Evolutionary conservation across 2,329 filamentous ascomycete species (phyloP), one percentile per base, ranked within the genome.

Genomic region (Xenosphaeropsis pyriputrescens): DNA sequence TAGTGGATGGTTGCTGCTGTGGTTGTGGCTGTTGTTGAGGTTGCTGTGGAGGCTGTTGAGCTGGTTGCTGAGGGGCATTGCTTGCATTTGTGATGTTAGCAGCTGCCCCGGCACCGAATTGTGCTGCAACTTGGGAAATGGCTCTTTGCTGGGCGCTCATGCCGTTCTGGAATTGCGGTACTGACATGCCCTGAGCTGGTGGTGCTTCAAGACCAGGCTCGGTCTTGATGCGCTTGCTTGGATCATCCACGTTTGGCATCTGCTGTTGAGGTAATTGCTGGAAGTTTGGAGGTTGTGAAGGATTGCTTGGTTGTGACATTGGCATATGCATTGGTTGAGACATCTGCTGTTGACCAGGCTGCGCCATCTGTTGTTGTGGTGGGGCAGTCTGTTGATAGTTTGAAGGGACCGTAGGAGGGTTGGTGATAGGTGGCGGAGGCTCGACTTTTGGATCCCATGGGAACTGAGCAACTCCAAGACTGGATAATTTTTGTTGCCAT

Each of bases 401-500:
- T 29, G 53, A 55, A 18, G 54, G 51, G 11, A 56, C 45, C 6
- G 50, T 54, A 12, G 54, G 51, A 22, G 47, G 50, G 29, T 48
- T 43, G 14, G 46, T 45, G 37, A 47, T 38, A 6, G 47, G 45
- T 18, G 39, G 38, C n/a, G 48, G 50, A 15, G 45, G 44, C 29
- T 39, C 43, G n/a, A 41, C 34, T 32, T 44, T 43, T 15, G 46
- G 43, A 18, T 46, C 44, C 12, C 91, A 98, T 9, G 91, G 89
- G 57, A 96, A 95, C 40, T 74, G 67, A 42, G 91, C 91, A 43
- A 96, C 80, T 47, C 81, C 76, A 47, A 93, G 76, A 48, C 77
- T 75, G 1, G 88, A 82, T 29, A 98, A 70, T 61, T 93, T 95
- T 51, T 79, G 70, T 67, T 96, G 88, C 91, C 91, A 98, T 63